Base-by-base conservation (phyloP, 495 filamentous ascomycete species). In the Aspergillus conjunctus region DNA sequence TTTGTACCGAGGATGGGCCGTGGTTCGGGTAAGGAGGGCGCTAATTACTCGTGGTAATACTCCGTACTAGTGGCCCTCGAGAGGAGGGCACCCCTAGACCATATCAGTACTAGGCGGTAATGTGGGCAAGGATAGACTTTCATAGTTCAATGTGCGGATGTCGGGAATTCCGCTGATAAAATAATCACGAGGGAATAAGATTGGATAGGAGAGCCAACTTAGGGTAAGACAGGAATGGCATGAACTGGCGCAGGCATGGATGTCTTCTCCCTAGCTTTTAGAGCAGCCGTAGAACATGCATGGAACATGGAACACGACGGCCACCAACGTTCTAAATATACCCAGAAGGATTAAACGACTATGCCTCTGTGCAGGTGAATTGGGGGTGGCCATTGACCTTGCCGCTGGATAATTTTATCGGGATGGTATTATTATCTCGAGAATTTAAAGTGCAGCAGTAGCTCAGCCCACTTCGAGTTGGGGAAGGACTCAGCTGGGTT, bases 221-320 rank as follows among this genome's bases (percentile, higher is more conserved):
- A 31, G 34, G 44, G 53, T 58, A 63, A 59, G 59, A 56, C 52
- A 59, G 58, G 41, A 20, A 61, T 63, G 54, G 34, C 60, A 43
- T 46, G 51, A 60, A 53, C 58, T 53, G 44, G 57, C 59, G 41
- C 53, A 20, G 34, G 53, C 50, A 49, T 44, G 43, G 55, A 46
- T 44, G 37, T 10, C 30, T 37, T 31, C 32, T 30, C 20, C 26
- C 26, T 26, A 26, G 43, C 56, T 57, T 58, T 60, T 71, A 68
- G 70, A 76, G 68, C 69, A 62, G 70, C 60, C 72, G 73, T 68
- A 77, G 75, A 78, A 79, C 54, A 73, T 77, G 77, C 75, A 78
- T 78, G 71, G 77, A 77, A 79, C 71, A 70, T 12, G 11, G 2
- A 26, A 26, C 26, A 26, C 26, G 26, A 26, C 26, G 26, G 26